Evolutionary conservation across 1,139 yeast genomes (phyloP).

Genomic region (Ogataea hybrid): DNA sequence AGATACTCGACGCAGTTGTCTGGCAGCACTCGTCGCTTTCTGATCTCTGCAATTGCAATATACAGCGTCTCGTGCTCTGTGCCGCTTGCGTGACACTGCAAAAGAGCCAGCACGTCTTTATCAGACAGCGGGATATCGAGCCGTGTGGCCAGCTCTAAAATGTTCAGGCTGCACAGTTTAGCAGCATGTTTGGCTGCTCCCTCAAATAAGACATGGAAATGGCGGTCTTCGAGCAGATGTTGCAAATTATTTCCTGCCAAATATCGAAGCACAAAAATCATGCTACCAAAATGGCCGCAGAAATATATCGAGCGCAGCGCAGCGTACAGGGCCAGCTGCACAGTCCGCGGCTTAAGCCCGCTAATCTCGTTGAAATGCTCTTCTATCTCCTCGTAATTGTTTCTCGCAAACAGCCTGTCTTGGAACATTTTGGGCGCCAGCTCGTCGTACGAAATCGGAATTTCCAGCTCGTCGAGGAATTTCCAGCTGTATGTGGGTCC

Average conservation of each 20-base stretch:
- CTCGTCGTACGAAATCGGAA: not conserved
- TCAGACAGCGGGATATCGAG: conserved; percentile 9
- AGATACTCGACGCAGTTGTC: not conserved
- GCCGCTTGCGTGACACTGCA: conserved; percentile 24
- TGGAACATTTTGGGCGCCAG: conserved; percentile 3
- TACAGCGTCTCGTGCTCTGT: conserved; percentile 25
- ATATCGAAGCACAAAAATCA: conserved; percentile 15
- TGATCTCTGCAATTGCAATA: conserved; percentile 12
- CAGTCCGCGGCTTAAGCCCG: conserved; percentile 8
- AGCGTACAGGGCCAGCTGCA: conserved; percentile 17
- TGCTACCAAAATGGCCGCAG: conserved; percentile 18
- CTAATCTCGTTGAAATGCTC: conserved; percentile 8
- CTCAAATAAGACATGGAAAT: conserved; percentile 21
- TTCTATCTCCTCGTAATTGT: conserved; percentile 13
- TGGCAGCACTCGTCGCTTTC: conserved; percentile 4
- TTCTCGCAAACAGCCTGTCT: conserved; percentile 1
- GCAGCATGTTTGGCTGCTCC: conserved; percentile 17
- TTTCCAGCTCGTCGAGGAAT: not conserved
- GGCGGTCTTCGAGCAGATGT: conserved; percentile 8
- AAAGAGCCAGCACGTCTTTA: conserved; percentile 15
- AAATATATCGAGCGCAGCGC: conserved; percentile 21
- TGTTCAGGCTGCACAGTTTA: conserved; percentile 16
- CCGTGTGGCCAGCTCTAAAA: conserved; percentile 11
- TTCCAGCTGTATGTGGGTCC: conserved; percentile 7
- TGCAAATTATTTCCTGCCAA: conserved; percentile 4